Percentiles rank a stretch among this genome's conserved stretches.
Evolutionary conservation across 1,139 yeast species (phyloP).

Genomic region (Kodamaea derodonti): DNA sequence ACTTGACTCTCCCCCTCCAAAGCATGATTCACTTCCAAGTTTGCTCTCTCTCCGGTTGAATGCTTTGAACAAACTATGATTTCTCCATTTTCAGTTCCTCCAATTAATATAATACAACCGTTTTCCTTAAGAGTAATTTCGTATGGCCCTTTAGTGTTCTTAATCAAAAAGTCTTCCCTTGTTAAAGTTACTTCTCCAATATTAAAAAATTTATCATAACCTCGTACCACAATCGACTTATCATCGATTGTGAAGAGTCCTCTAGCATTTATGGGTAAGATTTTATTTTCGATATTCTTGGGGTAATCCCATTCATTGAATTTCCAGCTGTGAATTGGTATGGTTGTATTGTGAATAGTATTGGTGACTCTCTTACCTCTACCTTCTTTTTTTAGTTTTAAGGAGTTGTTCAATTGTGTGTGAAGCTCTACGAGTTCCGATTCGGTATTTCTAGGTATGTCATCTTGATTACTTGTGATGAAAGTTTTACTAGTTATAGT

Average conservation of each 20-base stretch:
- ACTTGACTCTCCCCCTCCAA: slow-evolving; percentile 64
- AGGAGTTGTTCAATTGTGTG: slow-evolving; percentile 10
- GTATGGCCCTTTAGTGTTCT: slow-evolving; percentile 69
- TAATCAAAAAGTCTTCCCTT: slow-evolving; percentile 41
- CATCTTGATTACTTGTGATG: slow-evolving; percentile 1
- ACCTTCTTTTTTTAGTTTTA: slow-evolving; percentile 21
- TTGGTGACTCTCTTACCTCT: slow-evolving; percentile 18
- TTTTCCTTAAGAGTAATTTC: slow-evolving; percentile 81
- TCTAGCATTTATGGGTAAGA: slow-evolving; percentile 72
- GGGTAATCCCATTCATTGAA: slow-evolving; percentile 88
- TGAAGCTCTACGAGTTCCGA: slow-evolving; percentile 5
- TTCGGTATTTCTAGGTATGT: slow-evolving; percentile 2
- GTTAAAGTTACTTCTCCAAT: slow-evolving; percentile 61
- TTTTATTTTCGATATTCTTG: slow-evolving; percentile 33
- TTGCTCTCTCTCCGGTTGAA: slow-evolving; percentile 69
- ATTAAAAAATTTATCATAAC: slow-evolving; percentile 93
- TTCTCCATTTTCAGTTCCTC: slow-evolving; percentile 73
- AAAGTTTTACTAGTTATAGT: too few species aligned
- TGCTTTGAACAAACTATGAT: slow-evolving; percentile 84
- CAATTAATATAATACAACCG: slow-evolving; percentile 85
- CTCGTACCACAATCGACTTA: slow-evolving; percentile 62
- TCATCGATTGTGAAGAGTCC: slow-evolving; percentile 69
- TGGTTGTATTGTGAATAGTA: slow-evolving; percentile 15
- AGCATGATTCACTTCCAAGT: slow-evolving; percentile 64
- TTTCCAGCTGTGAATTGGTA: slow-evolving; percentile 55